A percentile compares a stretch with the other conserved stretches of the same genome.
These are phyloP conservation scores for Calocybe cyanea DNA, from an alignment of 768 basidiomycete species.

Conservation along the genomic window DNA sequence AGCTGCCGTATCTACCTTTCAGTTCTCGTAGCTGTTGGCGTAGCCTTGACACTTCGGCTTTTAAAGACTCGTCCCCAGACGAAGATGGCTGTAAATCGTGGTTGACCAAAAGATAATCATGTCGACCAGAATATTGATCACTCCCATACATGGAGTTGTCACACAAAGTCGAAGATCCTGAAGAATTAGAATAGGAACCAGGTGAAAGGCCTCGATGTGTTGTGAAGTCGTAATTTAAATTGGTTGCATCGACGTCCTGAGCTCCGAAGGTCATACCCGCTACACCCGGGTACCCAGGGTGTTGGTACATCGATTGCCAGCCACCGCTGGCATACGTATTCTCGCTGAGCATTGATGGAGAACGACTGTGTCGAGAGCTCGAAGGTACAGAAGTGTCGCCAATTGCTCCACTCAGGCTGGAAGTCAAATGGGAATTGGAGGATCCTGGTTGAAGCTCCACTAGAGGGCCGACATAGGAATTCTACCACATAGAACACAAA, in stretches of 20 bases:
- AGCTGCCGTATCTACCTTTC: no score
- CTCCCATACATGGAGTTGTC: background rate
- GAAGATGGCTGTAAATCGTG: conserved; percentile 16
- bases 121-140: conserved; percentile 8
- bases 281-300: no score
- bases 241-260: conserved; percentile 19
- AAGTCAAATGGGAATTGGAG: conserved; percentile 43
- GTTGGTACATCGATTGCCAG: no score
- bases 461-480: conserved; percentile 25
- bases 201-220: conserved; percentile 34
- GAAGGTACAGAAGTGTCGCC: conserved; percentile 41
- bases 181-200: conserved; percentile 36
- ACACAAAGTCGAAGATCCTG: conserved; percentile 26
- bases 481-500: conserved; percentile 16
- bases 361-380: conserved; percentile 18
- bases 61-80: conserved; percentile 24
- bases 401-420: conserved; percentile 60
- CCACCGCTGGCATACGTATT: conserved; percentile 14
- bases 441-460: conserved; percentile 29
- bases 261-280: conserved; percentile 16
- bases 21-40: conserved; percentile 59
- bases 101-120: conserved; percentile 15
- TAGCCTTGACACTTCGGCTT: conserved; percentile 53
- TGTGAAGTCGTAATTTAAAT: conserved; percentile 21
- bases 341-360: conserved; percentile 11